Base-by-base conservation (phyloP, 148 eudicot genomes). In the Amaranthus cruentus region DNA sequence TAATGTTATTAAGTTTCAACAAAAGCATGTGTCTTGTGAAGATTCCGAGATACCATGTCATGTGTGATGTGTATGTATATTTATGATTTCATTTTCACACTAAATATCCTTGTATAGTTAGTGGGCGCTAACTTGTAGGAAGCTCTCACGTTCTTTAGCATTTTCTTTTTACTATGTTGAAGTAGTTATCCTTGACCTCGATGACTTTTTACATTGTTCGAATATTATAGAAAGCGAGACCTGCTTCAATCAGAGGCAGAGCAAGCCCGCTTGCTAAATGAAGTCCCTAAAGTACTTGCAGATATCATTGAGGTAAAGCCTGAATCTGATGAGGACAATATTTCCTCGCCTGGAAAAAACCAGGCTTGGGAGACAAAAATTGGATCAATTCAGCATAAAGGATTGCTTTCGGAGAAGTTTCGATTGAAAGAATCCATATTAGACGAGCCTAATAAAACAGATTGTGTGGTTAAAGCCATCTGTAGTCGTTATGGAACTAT, bases 401-500 rank as follows among this genome's bases (percentile, higher is more conserved):
- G 78, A 49, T 75, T 77, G 52, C 68, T 75, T 67, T 21, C 72
- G 72, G 81, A 80, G 51, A 80, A 75, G 13, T 78, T 71, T 61
- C 59, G 74, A 50, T 69, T 71, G 55, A 74, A 80, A 55, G 82
- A 73, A 12, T 62, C n/a, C 21, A 0, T 44, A 28, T 38, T 42
- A 66, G 79, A 81, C 15, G 78, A 71, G 73, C 69, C 73, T 63
- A 77, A 56, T 47, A 78, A 81, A 70, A 28, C 38, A 0, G 83
- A 77, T 38, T 59, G 49, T 43, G 74, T 7, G 12, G 52, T 12
- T 44, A 52, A 73, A 66, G 82, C 73, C 72, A 72, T 83, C 7
- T 83, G 76, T 46, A 84, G 87, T 66, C 11, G 55, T 56, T 92
- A 82, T 82, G 99, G 92, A 68, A 62, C 91, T 44, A 79, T 96